These are phyloP conservation scores for Histomonas meleagridis DNA, from an alignment of 208 protist species.

Conservation along the genomic window DNA sequence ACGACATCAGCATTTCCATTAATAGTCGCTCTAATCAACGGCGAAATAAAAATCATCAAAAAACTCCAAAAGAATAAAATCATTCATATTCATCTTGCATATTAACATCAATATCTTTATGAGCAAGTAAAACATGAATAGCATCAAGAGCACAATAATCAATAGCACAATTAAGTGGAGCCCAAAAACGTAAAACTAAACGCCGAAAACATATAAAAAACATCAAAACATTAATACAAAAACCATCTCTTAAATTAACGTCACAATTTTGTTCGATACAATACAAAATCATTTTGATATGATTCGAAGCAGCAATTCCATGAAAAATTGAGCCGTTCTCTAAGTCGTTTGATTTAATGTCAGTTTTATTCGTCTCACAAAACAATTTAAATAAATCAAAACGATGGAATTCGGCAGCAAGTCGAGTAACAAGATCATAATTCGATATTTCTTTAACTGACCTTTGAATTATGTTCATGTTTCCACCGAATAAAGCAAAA, in stretches of 20 bases:
- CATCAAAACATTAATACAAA: background rate
- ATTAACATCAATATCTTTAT: background rate
- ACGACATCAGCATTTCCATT: background rate
- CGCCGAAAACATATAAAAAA: too few species aligned
- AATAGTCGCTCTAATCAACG: background rate
- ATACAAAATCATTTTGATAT: background rate
- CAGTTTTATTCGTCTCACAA: background rate
- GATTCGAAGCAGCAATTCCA: background rate
- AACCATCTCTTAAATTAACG: background rate
- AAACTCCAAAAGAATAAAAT: too few species aligned
- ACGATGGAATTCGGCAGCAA: background rate
- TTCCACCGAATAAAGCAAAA: background rate
- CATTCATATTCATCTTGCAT: background rate
- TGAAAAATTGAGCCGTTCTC: background rate
- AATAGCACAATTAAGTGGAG: background rate
- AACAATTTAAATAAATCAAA: background rate
- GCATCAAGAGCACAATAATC: background rate
- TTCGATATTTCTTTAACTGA: background rate
- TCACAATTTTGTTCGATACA: background rate
- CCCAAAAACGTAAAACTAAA: too few species aligned
- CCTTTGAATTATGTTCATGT: background rate
- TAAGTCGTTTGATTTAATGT: background rate
- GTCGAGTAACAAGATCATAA: background rate
- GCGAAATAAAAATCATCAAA: too few species aligned
- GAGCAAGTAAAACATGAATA: background rate